Conservation (phyloP, 2,329 filamentous ascomycete species). For the Periconia digitata region DNA sequence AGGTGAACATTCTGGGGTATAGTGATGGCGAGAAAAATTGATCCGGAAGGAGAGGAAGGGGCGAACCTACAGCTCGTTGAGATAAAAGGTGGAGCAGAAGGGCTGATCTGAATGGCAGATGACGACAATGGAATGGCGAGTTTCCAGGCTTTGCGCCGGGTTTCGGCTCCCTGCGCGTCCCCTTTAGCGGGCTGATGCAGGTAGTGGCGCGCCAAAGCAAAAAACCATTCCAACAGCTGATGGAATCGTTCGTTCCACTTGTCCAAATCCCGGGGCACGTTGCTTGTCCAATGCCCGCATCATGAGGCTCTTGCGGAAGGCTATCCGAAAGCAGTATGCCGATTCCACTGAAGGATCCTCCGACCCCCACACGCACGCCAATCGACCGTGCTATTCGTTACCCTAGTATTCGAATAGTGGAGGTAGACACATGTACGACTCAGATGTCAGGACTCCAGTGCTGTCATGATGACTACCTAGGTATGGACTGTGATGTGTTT, state of each 20-base stretch:
- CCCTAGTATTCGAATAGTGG: not conserved
- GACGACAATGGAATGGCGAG: not conserved
- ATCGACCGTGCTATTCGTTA: too few relatives aligned
- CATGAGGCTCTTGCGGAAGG: not conserved
- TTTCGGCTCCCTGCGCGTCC: not conserved
- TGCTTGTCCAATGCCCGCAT: too few relatives aligned
- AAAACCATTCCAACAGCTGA: not conserved
- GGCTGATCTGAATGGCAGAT: slow-evolving; percentile 1
- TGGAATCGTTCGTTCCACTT: too few relatives aligned
- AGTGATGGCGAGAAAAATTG: slow-evolving; percentile 5
- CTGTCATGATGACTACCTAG: too few relatives aligned
- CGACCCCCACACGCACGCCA: not conserved
- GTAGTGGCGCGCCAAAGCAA: not conserved
- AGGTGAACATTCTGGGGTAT: slow-evolving; percentile 8
- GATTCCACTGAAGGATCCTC: not conserved
- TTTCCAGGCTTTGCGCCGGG: not conserved
- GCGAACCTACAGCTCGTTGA: not conserved
- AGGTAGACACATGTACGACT: not conserved
- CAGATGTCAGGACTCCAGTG: not conserved
- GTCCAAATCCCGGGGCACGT: too few relatives aligned
- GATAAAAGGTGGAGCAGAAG: not conserved
- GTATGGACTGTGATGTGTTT: not conserved
- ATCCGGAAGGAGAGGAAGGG: slow-evolving; percentile 8
- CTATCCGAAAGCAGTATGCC: not conserved
- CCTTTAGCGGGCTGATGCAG: not conserved